Evolutionary conservation across 768 basidiomycete species (phyloP), one percentile per base, ranked within the genome.

Genomic region (Pleurotus salmoneostramineus): DNA sequence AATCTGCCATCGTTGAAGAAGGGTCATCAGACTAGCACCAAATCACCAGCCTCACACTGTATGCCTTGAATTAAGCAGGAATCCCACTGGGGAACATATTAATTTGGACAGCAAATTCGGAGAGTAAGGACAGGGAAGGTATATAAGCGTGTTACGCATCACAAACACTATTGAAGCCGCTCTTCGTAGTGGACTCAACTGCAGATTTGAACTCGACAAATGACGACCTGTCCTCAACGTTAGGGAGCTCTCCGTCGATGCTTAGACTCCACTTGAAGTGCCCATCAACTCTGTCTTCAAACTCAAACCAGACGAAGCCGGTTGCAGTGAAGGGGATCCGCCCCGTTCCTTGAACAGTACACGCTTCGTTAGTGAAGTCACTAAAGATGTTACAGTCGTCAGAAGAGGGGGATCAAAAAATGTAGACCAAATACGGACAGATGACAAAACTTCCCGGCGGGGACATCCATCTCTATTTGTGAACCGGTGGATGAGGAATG

Each of bases 221-320:
- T 1, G 48, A 54, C 17, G 61, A 62, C 10, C 58, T 47, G n/a
- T 57, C 61, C 6, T 57, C 61, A 14, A 47, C 43, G 36, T 62
- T 62, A 2, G 58, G 46, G 33, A 62, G 17, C 2, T 15, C 15
- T 2, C 0, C 21, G 40, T 62, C 59, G 33, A 60, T 60, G 49
- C 17, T 59, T 31, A 59, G n/a, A 3, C 58, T 56, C 61, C 61
- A 62, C 43, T 62, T 62, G n/a, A 52, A 57, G 34, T 62, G 61
- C 8, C 51, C 61, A 4, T 62, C 17, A 10, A 58, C 59, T 35
- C 43, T 35, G 15, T 57, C 40, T 14, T 62, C 48, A 43, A 59
- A 62, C 21, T 62, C 58, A 15, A 60, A 62, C 61, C 61, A 62
- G 8, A 62, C 61, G 58, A 58, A 62, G 6, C 61, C 61, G 3